Conservation (phyloP, 2,329 filamentous ascomycete species). For the Arthrocladium fulminans region DNA sequence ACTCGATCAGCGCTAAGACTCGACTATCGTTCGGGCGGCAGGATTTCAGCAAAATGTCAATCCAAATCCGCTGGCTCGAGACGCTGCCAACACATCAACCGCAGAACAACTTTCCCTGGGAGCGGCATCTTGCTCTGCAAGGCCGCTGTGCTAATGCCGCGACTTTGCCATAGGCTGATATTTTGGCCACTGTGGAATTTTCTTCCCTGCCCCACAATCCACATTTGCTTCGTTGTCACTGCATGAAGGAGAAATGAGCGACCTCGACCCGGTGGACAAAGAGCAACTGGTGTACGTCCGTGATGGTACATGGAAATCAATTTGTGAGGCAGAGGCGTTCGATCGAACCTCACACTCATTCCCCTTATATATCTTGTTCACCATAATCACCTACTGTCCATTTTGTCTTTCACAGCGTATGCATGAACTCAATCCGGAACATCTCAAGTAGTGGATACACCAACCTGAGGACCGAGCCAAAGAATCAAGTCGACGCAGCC, state of each 20-base stretch:
- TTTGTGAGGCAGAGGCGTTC: no score
- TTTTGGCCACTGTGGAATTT: conserved; percentile 24
- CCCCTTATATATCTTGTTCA: not conserved
- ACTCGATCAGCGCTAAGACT: conserved; percentile 8
- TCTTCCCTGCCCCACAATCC: conserved; percentile 20
- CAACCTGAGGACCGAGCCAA: conserved; percentile 2
- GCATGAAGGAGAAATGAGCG: conserved; percentile 17
- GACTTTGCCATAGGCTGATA: conserved; percentile 12
- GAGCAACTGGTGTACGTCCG: not conserved
- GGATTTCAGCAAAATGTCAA: conserved; percentile 20
- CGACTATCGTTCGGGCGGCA: conserved; percentile 9
- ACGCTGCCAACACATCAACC: conserved; percentile 23
- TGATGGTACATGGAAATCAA: no score
- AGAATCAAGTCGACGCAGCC: not conserved
- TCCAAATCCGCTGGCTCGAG: conserved; percentile 21
- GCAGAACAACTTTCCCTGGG: conserved; percentile 16
- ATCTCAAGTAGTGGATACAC: conserved; percentile 3
- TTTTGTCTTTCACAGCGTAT: not conserved
- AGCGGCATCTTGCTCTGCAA: conserved; percentile 7
- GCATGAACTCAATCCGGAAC: not conserved
- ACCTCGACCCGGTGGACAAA: conserved; percentile 2
- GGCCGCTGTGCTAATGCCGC: conserved; percentile 16
- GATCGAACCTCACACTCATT: not conserved
- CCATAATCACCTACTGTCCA: not conserved
- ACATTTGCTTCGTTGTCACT: conserved; percentile 24